Percentiles rank a stretch among this genome's conserved stretches.
phyloP scores from a whole-genome alignment of 352 stramenopile species.

The Globisporangium camurandrum region DNA sequence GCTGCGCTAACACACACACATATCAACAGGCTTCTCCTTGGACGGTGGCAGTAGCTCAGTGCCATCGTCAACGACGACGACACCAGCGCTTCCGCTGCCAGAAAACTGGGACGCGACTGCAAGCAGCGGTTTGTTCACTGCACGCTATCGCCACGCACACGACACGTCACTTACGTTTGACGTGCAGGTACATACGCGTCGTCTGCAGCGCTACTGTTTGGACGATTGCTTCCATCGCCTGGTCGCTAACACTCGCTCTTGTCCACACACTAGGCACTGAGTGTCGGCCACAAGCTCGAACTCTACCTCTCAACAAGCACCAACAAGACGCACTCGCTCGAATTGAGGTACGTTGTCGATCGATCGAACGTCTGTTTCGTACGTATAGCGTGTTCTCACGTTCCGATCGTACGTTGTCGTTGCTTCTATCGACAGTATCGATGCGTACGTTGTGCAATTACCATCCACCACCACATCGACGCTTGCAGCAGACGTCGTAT shows the following conservation, averaged over 20 bases:
- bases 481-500: slow-evolving; percentile 30
- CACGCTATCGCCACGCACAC: slow-evolving; percentile 46
- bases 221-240: neutral
- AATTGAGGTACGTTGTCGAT: slow-evolving; percentile 37
- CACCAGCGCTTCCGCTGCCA: slow-evolving; percentile 24
- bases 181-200: slow-evolving; percentile 39
- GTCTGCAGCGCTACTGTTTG: neutral
- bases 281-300: slow-evolving; percentile 70
- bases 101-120: slow-evolving; percentile 55
- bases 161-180: slow-evolving; percentile 41
- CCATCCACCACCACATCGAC: too few relatives aligned
- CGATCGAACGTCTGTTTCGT: too few relatives aligned
- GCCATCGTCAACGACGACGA: slow-evolving; percentile 4
- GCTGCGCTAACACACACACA: neutral
- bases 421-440: slow-evolving; percentile 1
- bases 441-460: slow-evolving; percentile 4
- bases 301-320: slow-evolving; percentile 68
- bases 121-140: slow-evolving; percentile 50
- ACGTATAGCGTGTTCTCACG: neutral
- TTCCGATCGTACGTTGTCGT: neutral
- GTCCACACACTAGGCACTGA: slow-evolving; percentile 33
- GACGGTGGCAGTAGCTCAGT: neutral
- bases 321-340: slow-evolving; percentile 62
- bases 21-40: slow-evolving; percentile 9
- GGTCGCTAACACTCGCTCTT: neutral